A percentile compares a stretch with the other conserved stretches of the same genome.
Conservation (phyloP, 495 filamentous ascomycete species). For the Podospora conica region DNA sequence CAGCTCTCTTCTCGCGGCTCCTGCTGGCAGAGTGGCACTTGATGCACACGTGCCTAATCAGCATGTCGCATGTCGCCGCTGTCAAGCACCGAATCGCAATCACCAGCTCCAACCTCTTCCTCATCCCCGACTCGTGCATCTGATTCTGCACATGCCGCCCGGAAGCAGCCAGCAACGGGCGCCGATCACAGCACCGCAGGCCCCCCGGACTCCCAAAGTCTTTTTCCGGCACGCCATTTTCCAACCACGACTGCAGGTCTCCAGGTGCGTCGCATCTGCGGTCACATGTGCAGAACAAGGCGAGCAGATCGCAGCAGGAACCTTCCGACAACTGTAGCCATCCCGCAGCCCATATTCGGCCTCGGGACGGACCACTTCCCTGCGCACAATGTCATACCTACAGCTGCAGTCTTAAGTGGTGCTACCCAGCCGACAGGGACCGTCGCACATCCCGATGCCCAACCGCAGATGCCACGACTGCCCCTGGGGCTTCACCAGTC, state of each 20-base stretch:
- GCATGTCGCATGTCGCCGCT: too few species aligned
- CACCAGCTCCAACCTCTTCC: background rate
- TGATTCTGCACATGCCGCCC: background rate
- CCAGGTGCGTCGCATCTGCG: background rate
- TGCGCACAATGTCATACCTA: constrained; percentile 3
- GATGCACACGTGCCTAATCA: constrained; percentile 2
- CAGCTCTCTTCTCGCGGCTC: background rate
- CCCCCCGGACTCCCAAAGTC: background rate
- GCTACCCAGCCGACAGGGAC: background rate
- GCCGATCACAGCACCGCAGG: background rate
- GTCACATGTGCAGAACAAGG: constrained; percentile 3
- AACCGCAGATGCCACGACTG: constrained; percentile 6
- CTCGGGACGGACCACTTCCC: background rate
- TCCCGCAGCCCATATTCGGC: background rate
- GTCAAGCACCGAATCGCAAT: too few species aligned
- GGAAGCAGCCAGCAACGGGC: background rate
- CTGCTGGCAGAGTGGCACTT: too few species aligned
- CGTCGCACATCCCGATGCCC: background rate
- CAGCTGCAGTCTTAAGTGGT: constrained; percentile 2
- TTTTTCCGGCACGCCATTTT: too few species aligned
- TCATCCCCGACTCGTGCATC: background rate
- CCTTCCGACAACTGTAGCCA: constrained; percentile 1
- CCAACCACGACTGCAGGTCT: background rate
- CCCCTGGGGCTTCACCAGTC: background rate
- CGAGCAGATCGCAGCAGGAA: background rate